Evolutionary conservation across 352 stramenopile genomes (phyloP), one percentile per base, ranked within the genome.

Genomic region (Phytophthora pluvialis): DNA sequence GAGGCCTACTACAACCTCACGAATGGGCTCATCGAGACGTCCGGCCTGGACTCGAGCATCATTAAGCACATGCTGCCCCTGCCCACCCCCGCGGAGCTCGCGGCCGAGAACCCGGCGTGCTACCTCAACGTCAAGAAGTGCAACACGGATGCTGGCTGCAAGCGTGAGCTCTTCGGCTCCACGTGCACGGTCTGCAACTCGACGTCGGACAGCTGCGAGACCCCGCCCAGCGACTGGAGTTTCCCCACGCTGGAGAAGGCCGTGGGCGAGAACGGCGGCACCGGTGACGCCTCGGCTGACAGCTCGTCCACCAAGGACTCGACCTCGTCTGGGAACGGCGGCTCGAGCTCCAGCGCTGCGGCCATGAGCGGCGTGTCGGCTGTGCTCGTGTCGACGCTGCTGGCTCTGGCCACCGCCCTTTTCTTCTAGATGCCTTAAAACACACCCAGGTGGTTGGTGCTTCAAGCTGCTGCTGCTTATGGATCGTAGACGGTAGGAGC

Each of bases 121-220:
- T 93, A 88, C 59, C 42, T 71, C 28, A 93, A 87, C 59, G 83
- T 87, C 5, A 67, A 78, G 49, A 75, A 78, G 60, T 91, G 84
- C 51, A 85, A 86, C 61, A 63, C 68, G 7, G 57, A 78, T 16
- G 52, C 43, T 46, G 83, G 83, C 53, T 90, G 83, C 70, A 77
- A 78, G 52, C 81, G 81, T 31, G 80, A 90, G 52, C 67, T 82
- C 28, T 88, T 77, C 38, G 80, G 75, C 50, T 83, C 86, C 49
- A 78, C 83, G 54, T 93, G 83, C 64, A 77, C 74, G 31, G 75
- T 85, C 12, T 91, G 81, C 69, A 83, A 74, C 48, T 74, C 80
- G 38, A 72, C 72, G 0, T 76, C 69, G 44, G 68, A 67, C 46
- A 75, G 44, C 35, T 89, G 81, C 51, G 67, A 82, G 47, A 60